Evolutionary conservation across 352 stramenopile genomes (phyloP).

Genomic region (Bremia lactucae): DNA sequence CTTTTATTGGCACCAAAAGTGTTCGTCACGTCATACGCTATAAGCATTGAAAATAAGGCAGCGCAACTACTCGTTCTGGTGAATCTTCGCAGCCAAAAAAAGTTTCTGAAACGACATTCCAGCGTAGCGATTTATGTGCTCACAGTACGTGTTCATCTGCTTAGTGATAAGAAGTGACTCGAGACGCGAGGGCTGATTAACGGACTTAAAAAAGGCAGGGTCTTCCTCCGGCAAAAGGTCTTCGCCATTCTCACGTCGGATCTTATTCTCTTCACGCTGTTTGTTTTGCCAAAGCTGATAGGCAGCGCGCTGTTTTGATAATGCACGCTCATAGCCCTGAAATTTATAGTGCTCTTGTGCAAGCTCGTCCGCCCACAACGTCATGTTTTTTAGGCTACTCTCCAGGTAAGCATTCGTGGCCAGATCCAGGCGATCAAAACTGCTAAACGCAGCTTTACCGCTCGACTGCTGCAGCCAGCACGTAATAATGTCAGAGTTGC

Average conservation of each 20-base stretch:
- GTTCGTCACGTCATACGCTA: no score
- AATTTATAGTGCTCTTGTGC: slow-evolving; percentile 92
- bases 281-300: slow-evolving; percentile 82
- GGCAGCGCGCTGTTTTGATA: slow-evolving; percentile 74
- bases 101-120: slow-evolving; percentile 88
- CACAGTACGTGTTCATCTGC: slow-evolving; percentile 89
- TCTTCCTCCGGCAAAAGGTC: slow-evolving; percentile 73
- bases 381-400: slow-evolving; percentile 97
- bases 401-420: slow-evolving; percentile 93
- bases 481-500: slow-evolving; percentile 91
- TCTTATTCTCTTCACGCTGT: slow-evolving; percentile 86
- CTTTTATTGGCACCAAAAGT: no score
- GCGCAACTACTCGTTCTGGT: slow-evolving; percentile 77
- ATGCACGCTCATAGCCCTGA: slow-evolving; percentile 79
- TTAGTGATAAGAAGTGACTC: slow-evolving; percentile 86
- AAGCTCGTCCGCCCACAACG: slow-evolving; percentile 95
- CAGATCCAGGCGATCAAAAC: slow-evolving; percentile 93
- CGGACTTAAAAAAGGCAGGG: slow-evolving; percentile 77
- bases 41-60: no score
- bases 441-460: slow-evolving; percentile 57
- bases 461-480: slow-evolving; percentile 90
- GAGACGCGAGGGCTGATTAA: slow-evolving; percentile 80
- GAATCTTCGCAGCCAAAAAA: slow-evolving; percentile 83
- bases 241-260: slow-evolving; percentile 64
- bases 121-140: slow-evolving; percentile 87